Evolutionary conservation across 768 basidiomycete species (phyloP), one percentile per base, ranked within the genome.

Genomic region (Collybiopsis confluens): DNA sequence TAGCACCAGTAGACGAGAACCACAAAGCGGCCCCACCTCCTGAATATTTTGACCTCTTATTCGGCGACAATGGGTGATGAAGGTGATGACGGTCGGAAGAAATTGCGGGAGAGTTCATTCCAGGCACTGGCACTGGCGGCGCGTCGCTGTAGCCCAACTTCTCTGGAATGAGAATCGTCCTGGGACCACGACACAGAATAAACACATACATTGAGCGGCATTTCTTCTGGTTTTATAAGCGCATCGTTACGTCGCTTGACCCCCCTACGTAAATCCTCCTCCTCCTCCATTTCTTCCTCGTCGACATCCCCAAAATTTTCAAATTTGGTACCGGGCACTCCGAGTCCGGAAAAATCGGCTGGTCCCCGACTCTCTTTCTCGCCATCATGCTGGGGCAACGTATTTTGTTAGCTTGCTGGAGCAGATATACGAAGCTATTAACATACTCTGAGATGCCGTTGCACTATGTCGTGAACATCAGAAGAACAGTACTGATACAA

Each of bases 401-500:
- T 23, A 37, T 59, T 33, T 45, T 26, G 28, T 45, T 23, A 52
- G 57, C 37, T 21, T 37, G 18, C 50, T n/a, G n/a, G n/a, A n/a
- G n/a, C n/a, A n/a, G n/a, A 58, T 43, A 56, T 11, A 35, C 24
- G 33, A 10, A 5, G 30, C n/a, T 13, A 23, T 4, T 6, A 4
- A 45, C 52, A 24, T 35, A 53, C 52, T 27, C 75, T 68, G 38
- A 85, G 58, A 66, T 90, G 88, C 40, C 86, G 79, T 57, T 85
- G 77, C 26, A 91, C 80, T 58, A 90, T 83, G 56, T 80, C 76
- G 56, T 83, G 78, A 54, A 86, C 80, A 63, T 90, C 86, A 11
- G 70, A 64, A 11, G 88, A 90, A 65, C 86, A 84, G 62, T 91
- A 92, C 64, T 91, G 86, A 71, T 88, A 90, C 18, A 90, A 78